Evolutionary conservation across 441 rosid species (phyloP).

Genomic region (Brassica balearica): DNA sequence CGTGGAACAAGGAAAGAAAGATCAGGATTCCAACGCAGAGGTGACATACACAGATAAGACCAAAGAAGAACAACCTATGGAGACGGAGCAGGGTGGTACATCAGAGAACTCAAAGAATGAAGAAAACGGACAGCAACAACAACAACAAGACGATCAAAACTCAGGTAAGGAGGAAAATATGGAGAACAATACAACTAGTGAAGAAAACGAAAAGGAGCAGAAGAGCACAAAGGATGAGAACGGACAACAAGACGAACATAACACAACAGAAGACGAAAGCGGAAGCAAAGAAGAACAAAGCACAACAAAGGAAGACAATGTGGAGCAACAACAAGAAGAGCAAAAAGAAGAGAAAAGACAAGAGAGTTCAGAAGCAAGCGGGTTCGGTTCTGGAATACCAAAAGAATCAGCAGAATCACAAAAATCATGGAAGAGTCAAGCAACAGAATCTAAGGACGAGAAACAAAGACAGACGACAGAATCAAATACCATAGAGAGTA

Average conservation of each 20-base stretch:
- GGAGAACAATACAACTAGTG: conserved; percentile 26
- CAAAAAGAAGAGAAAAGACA: conserved; percentile 30
- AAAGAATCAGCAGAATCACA: conserved; percentile 84
- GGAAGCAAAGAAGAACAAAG: conserved; percentile 33
- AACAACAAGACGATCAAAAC: conserved; percentile 38
- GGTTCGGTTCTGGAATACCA: conserved; percentile 62
- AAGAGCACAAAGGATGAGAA: conserved; percentile 32
- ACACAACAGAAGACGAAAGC: conserved; percentile 31
- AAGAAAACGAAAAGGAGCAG: conserved; percentile 27
- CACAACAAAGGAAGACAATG: conserved; percentile 19
- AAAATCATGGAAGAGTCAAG: conserved; percentile 83
- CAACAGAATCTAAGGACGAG: conserved; percentile 74
- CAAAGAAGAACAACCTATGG: conserved; percentile 40
- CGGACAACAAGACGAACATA: conserved; percentile 36
- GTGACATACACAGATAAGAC: conserved; percentile 48
- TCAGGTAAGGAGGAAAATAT: conserved; percentile 33
- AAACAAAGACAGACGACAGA: conserved; percentile 72
- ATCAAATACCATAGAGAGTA: conserved; percentile 43
- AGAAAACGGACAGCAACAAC: conserved; percentile 37
- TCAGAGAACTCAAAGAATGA: conserved; percentile 36
- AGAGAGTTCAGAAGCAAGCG: conserved; percentile 29
- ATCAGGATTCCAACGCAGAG: conserved; percentile 21
- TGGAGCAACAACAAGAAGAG: conserved; percentile 44
- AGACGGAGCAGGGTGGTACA: conserved; percentile 23
- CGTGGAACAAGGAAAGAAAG: conserved; percentile 41